These are phyloP conservation scores for Neurospora tetraspora DNA, from an alignment of 495 filamentous ascomycete genomes.

Conservation along the genomic window DNA sequence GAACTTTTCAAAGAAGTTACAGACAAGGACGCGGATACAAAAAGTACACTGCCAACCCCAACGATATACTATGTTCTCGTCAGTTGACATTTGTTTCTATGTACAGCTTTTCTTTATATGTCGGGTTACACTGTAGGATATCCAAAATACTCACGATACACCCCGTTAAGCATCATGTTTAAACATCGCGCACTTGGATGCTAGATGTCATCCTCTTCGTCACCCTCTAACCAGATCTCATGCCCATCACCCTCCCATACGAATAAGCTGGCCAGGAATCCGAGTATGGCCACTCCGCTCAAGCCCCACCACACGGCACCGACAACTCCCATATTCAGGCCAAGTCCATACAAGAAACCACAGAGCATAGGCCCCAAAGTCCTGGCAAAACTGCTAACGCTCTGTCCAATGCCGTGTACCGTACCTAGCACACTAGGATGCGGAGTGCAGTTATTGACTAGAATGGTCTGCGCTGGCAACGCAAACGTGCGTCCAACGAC, in stretches of 20 bases:
- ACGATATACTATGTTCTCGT: background rate
- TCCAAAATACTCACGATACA: background rate
- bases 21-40: background rate
- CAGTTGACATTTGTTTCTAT: background rate
- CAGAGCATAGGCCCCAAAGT: conserved; percentile 67
- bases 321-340: conserved; percentile 58
- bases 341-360: conserved; percentile 61
- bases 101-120: background rate
- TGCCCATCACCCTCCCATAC: conserved; percentile 68
- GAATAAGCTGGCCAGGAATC: conserved; percentile 50
- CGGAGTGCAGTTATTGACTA: conserved; percentile 76
- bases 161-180: background rate
- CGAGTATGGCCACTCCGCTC: conserved; percentile 51
- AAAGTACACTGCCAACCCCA: background rate
- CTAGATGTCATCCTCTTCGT: conserved; percentile 40
- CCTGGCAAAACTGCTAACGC: conserved; percentile 56
- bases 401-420: conserved; percentile 73
- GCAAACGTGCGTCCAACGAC: conserved; percentile 76
- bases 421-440: conserved; percentile 74
- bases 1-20: background rate
- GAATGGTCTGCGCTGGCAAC: conserved; percentile 63
- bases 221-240: conserved; percentile 58
- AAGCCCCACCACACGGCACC: conserved; percentile 73
- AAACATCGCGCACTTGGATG: background rate
- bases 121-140: background rate